Base-by-base conservation (phyloP, 768 basidiomycete genomes). In the Boletus subcaerulescens region DNA sequence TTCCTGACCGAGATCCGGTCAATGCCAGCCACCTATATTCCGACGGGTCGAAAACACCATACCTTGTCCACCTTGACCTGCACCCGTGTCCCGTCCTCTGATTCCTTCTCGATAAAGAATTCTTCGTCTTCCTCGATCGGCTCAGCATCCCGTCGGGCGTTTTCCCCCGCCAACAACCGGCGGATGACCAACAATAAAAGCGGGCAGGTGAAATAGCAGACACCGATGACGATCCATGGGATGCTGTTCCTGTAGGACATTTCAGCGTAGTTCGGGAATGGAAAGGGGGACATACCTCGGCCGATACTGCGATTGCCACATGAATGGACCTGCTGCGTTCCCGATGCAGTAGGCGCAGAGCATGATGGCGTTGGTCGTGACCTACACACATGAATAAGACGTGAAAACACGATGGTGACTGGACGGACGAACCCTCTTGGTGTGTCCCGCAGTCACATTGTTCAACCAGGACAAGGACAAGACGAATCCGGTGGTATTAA, bases 201-300 rank as follows among this genome's bases (percentile, higher is more conserved):
- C 43, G 85, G 83, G 67, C 85, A 85, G 31, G 66, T 55, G 12
- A 73, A 56, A 64, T 86, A 84, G 70, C 85, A 87, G 48, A 83
- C 65, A 3, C 85, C 82, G 52, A 91, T 91, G 60, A 91, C 77
- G 49, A 79, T 80, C 90, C 91, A 92, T 3, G 89, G 90, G 29
- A 91, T 67, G 52, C 78, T 84, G 59, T 90, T 87, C 45, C 87
- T 86, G 29, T 22, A n/a, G 56, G 22, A 20, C 36, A 31, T 6
- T 12, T 17, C 13, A 14, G 15, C 20, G 5, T 22, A 13, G 8
- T 14, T 29, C 32, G 15, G 40, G 15, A 14, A 48, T 9, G 13
- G 8, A 29, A 31, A 57, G 43, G 4, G 18, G 48, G 15, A 48
- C 71, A 20, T 52, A 85, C 85, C 86, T 78, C 6, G 87, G 88